phyloP scores from a whole-genome alignment of 2,329 filamentous ascomycete species.

The Fusarium sp. region DNA sequence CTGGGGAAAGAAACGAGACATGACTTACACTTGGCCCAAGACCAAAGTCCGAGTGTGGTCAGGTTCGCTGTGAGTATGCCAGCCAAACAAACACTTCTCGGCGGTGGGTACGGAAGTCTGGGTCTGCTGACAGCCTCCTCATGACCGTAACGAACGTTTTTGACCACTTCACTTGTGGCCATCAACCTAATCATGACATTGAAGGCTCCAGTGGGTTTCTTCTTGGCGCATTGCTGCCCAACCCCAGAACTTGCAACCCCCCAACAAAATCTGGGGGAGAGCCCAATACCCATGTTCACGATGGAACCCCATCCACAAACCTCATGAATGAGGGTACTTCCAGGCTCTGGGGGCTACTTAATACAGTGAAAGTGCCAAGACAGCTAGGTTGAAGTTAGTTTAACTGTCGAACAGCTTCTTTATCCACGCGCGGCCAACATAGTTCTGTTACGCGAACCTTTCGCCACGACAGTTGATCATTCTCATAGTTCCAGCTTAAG shows the following conservation, averaged over 20 bases:
- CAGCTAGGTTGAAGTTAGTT: background rate
- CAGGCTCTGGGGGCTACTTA: background rate
- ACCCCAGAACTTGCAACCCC: background rate
- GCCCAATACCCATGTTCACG: background rate
- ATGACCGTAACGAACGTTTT: background rate
- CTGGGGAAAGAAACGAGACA: background rate
- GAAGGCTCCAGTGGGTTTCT: background rate
- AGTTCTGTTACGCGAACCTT: too few species aligned
- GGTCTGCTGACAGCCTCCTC: too few species aligned
- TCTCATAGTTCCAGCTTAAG: too few species aligned
- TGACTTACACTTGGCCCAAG: background rate
- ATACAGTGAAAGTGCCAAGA: background rate
- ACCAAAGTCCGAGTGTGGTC: background rate
- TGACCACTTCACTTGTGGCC: background rate
- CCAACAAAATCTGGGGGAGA: background rate
- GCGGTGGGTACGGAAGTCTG: background rate
- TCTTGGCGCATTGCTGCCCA: background rate
- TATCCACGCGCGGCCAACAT: too few species aligned
- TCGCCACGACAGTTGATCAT: too few species aligned
- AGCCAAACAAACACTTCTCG: background rate
- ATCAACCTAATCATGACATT: background rate
- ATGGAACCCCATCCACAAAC: background rate
- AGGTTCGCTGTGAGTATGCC: background rate
- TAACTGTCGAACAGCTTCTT: too few species aligned
- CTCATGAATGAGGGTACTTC: background rate